Conservation (phyloP, 345 rosid species). For the Eucalyptus dawsonii region DNA sequence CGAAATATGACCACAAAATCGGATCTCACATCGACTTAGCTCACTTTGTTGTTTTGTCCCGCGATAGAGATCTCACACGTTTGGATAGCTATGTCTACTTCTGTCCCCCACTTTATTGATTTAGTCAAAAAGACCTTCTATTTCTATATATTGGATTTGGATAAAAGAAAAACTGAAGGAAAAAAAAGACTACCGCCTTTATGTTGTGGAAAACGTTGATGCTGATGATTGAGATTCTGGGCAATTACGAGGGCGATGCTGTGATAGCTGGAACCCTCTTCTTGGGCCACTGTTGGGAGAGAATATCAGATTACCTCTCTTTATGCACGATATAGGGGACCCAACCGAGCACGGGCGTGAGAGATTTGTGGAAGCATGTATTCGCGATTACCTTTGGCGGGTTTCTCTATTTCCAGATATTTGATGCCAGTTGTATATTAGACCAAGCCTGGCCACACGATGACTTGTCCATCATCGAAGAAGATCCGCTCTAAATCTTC, state of each 20-base stretch:
- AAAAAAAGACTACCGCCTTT: neutral
- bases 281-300: neutral
- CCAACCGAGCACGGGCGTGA: neutral
- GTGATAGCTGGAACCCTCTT: neutral
- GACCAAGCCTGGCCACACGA: too few species aligned
- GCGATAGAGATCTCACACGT: neutral
- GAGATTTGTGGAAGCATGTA: too few species aligned
- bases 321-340: neutral
- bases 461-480: too few species aligned
- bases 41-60: neutral
- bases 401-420: too few species aligned
- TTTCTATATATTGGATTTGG: neutral
- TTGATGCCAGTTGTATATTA: too few species aligned
- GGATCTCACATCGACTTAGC: neutral
- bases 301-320: neutral
- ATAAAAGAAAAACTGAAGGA: neutral
- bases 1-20: neutral
- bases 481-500: too few species aligned
- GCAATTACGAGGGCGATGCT: neutral
- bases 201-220: neutral
- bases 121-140: neutral
- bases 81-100: neutral
- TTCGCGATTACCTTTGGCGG: too few species aligned
- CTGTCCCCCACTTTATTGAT: neutral
- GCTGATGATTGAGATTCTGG: neutral